Evolutionary conservation across 192 early-diverging fungal genomes (phyloP), one percentile per base, ranked within the genome.

Genomic region (Mortierella hygrophila): DNA sequence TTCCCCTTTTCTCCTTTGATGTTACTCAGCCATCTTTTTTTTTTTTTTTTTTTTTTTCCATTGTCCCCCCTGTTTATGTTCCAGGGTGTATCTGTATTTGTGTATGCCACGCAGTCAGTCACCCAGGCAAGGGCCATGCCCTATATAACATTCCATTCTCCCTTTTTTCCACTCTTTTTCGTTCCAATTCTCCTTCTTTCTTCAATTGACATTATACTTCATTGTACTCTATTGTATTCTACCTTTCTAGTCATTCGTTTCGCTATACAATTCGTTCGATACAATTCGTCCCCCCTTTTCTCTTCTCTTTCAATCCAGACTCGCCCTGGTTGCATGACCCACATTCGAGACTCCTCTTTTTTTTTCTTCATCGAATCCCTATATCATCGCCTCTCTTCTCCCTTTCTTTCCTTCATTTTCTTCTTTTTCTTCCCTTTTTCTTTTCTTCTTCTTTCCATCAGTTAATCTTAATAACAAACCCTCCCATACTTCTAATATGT

Each of bases 241-340:
- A 70, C 70, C 44, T 49, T 40, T 40, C 9, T 41, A 40, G 26
- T 70, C 44, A 46, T 78, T 63, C 49, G 42, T 15, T 38, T 55
- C 35, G 29, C 6, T 9, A 29, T 55, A 40, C 40, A 52, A 52
- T 44, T 44, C 42, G 13, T 42, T 20, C 47, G 18, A 23, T 49
- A 35, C 49, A 10, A 47, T 2, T 70, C 26, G 42, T 18, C 44
- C 26, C 44, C 52, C 29, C 9, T 46, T 69, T 55, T n/a, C n/a
- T n/a, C n/a, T n/a, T n/a, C n/a, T n/a, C n/a, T n/a, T n/a, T 26
- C 57, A 7, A 74, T 68, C 46, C 37, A 54, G 42, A 44, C 54
- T 74, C 60, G 52, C 46, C 72, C 79, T 54, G 79, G 71, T 32
- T 72, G 70, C 77, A 52, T 35, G 38, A 32, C 44, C 44, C 52